Evolutionary conservation across 352 stramenopile species (phyloP).

Genomic region (Saprolegnia parasitica): DNA sequence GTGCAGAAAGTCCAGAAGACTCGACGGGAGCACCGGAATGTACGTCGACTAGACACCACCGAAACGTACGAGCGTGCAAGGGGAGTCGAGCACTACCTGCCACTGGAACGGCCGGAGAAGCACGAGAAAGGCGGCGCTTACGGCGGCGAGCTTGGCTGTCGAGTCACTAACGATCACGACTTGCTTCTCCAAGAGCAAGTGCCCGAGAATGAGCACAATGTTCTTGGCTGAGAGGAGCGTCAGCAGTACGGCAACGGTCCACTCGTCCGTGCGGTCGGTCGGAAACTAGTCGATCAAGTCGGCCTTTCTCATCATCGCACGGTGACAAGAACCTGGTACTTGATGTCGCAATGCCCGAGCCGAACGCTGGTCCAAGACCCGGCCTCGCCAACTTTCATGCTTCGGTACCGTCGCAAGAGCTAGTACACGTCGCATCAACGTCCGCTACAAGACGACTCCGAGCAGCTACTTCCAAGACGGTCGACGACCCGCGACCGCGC

Average conservation of each 20-base stretch:
- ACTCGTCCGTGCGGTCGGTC: conserved; percentile 62
- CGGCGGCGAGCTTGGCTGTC: conserved; percentile 55
- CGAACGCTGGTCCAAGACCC: conserved; percentile 55
- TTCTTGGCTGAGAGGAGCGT: conserved; percentile 51
- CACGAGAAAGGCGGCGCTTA: conserved; percentile 64
- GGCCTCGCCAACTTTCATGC: conserved; percentile 61
- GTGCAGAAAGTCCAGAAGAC: conserved; percentile 74
- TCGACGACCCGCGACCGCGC: neutral
- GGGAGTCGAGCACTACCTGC: conserved; percentile 37
- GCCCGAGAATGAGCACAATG: conserved; percentile 62
- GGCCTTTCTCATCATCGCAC: too few species aligned
- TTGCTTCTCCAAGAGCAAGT: conserved; percentile 75
- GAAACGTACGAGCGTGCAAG: conserved; percentile 17
- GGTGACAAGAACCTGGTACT: too few species aligned
- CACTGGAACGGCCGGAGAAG: conserved; percentile 78
- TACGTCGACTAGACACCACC: conserved; percentile 60
- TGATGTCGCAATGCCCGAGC: conserved; percentile 55
- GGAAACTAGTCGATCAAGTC: conserved; percentile 48
- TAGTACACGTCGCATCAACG: conserved; percentile 29
- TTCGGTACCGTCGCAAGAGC: conserved; percentile 60
- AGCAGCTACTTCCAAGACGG: conserved; percentile 19
- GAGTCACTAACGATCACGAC: conserved; percentile 71
- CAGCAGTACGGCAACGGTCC: conserved; percentile 62
- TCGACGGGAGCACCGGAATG: conserved; percentile 69
- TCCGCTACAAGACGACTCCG: conserved; percentile 7